Base-by-base conservation (phyloP, 2,329 filamentous ascomycete species). In the Aureobasidium sp. region DNA sequence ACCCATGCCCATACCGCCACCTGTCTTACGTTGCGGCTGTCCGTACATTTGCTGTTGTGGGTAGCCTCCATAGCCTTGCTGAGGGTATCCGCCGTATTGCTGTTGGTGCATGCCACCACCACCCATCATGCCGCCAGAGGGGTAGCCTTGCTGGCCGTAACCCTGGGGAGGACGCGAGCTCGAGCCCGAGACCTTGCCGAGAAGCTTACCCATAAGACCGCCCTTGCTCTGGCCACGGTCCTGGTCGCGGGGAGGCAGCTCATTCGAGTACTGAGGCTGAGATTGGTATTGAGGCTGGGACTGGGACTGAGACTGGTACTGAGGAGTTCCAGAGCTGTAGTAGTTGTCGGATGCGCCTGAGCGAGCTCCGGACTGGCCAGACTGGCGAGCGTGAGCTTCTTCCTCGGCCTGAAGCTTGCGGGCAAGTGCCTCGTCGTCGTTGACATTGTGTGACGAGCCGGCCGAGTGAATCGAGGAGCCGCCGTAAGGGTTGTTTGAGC, bases 321-420 rank as follows among this genome's bases (percentile, higher is more conserved):
- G 60, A 33, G 59, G n/a, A 7, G 44, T 31, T 9, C 37, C 49
- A 37, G 57, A 52, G 44, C 66, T 68, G 70, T 84, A 84, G 67
- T 80, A 84, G 45, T 73, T 70, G 53, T 78, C 72, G n/a, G 77
- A 70, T 2, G 77, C 74, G 31, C 79, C 79, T 68, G 69, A 68
- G 66, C 67, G 71, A 17, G 80, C 81, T 14, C 17, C 19, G 42
- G 60, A 31, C 12, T 40, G 27, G 31, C 62, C 65, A 35, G 53
- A 22, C 35, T 56, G 60, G 19, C 57, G 31, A 14, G 52, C 65
- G 48, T 84, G 82, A 6, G 85, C 84, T 66, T 96, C 82, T 74
- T 96, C 91, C 74, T 96, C 89, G 48, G 88, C 88, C 73, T 96
- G 92, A 45, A 96, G 78, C 70, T 85, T 83, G 44, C 89, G 82